Evolutionary conservation across 1,284 basidiomycete genomes (phyloP), one percentile per base, ranked within the genome.

Genomic region (Irpex lacteus): DNA sequence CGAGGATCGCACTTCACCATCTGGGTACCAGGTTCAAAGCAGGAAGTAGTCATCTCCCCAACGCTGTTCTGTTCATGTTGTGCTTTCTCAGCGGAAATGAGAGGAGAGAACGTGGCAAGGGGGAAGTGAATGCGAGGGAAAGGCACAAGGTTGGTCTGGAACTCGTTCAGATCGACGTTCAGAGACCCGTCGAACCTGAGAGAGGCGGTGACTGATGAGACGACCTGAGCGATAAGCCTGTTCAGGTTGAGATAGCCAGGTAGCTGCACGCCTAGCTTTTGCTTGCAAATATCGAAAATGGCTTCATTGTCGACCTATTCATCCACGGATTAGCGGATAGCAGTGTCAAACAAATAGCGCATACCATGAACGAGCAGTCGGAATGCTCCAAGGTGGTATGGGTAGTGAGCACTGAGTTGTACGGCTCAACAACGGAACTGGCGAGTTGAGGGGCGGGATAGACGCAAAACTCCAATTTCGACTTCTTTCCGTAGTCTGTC

Each of bases 261-360:
- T 61, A 87, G 92, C 52, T 85, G 76, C 69, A 98, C 93, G 70
- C 89, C 90, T 66, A 99, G 86, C 78, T 93, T 96, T 80, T 91
- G 91, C 83, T 97, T 96, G 92, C 96, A 98, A 75, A 99, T 98
- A 77, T 98, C 97, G 81, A 98, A 99, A 77, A 99, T 99, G 65
- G 95, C 95, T 76, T 96, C 94, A 76, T 98, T 98, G 77, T 98
- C 96, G 70, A 98, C 91, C 91, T 93, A 67, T 34, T 63, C 19
- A 18, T 44, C 13, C 34, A 47, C 59, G 49, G 49, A 26, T 59
- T 13, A 61, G 61, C 38, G 44, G 58, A 49, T 54, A 49, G 47
- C 32, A 58, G 26, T 18, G 18, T 21, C 11, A 37, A 2, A 52
- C 18, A 57, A n/a, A 44, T 38, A 37, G 50, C 58, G 59, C 72